A percentile compares a stretch with the other conserved stretches of the same genome.
Evolutionary conservation across 768 basidiomycete species (phyloP).

Genomic region (Russula vinacea): DNA sequence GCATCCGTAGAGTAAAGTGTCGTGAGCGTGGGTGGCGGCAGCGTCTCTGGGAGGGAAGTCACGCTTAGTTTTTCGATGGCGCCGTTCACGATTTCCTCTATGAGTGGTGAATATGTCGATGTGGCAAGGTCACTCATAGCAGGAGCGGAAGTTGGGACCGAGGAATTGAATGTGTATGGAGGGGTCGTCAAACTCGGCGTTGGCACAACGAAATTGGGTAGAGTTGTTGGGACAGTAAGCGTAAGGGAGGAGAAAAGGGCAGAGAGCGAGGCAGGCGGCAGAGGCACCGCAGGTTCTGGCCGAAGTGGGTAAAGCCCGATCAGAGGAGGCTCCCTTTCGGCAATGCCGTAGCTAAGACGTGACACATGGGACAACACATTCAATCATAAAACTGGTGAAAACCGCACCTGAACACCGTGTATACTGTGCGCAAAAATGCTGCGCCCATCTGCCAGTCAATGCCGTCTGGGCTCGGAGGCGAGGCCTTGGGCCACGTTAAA

Average conservation of each 20-base stretch:
- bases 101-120: constrained; percentile 63
- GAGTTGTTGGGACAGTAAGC: constrained; percentile 60
- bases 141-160: constrained; percentile 45
- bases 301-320: constrained; percentile 68
- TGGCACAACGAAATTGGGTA: constrained; percentile 67
- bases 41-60: constrained; percentile 57
- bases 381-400: not conserved
- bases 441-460: constrained; percentile 81
- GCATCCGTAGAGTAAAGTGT: constrained; percentile 60
- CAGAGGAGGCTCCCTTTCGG: constrained; percentile 67
- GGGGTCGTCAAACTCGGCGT: constrained; percentile 65
- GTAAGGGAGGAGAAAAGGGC: constrained; percentile 60
- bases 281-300: constrained; percentile 41
- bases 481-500: constrained; percentile 69
- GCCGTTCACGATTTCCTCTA: constrained; percentile 33
- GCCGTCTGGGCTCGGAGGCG: constrained; percentile 64
- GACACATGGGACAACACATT: not conserved
- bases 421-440: constrained; percentile 71
- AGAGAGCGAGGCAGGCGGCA: constrained; percentile 42
- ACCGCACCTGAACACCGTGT: constrained; percentile 68
- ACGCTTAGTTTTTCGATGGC: constrained; percentile 40
- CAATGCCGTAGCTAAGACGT: constrained; percentile 62
- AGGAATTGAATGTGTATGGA: constrained; percentile 65
- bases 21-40: constrained; percentile 47
- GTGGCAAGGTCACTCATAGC: constrained; percentile 63